Percentiles rank a stretch among this genome's conserved stretches.
phyloP scores from a whole-genome alignment of 2,329 filamentous ascomycete species.

The Epichloe gansuensis region DNA sequence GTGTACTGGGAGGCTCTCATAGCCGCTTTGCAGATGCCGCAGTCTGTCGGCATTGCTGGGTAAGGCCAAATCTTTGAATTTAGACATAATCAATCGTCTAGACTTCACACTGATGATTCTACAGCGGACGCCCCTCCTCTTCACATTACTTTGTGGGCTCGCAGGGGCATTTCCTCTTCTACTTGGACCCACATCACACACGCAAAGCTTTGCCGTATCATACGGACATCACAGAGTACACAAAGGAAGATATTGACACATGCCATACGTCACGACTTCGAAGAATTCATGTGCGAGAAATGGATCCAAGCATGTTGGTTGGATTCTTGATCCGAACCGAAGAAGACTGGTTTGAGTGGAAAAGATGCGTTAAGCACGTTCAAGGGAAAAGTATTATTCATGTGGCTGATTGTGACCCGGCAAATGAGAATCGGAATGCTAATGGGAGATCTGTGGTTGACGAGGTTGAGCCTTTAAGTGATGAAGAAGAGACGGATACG shows the following conservation, averaged over 20 bases:
- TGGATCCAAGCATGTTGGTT: slow-evolving; percentile 97
- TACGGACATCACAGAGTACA: slow-evolving; percentile 43
- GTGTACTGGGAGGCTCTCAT: slow-evolving; percentile 94
- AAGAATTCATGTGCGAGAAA: slow-evolving; percentile 71
- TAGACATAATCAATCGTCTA: neutral
- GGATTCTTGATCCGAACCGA: slow-evolving; percentile 78
- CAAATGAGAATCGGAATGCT: slow-evolving; percentile 33
- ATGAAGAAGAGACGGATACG: slow-evolving; percentile 42
- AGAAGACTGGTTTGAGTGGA: slow-evolving; percentile 76
- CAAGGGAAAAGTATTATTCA: slow-evolving; percentile 79
- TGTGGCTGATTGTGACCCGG: slow-evolving; percentile 58
- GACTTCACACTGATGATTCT: neutral
- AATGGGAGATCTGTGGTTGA: slow-evolving; percentile 68
- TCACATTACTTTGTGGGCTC: slow-evolving; percentile 54
- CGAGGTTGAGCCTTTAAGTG: slow-evolving; percentile 80
- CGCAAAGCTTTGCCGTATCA: slow-evolving; percentile 58
- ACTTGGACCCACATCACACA: slow-evolving; percentile 86
- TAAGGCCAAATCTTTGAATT: slow-evolving; percentile 28
- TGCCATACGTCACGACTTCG: slow-evolving; percentile 82
- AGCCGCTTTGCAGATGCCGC: slow-evolving; percentile 68
- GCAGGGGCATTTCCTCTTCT: slow-evolving; percentile 70
- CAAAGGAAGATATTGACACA: slow-evolving; percentile 59
- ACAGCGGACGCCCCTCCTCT: slow-evolving; percentile 77
- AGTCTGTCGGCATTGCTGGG: slow-evolving; percentile 95
- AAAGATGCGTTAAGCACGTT: slow-evolving; percentile 57